These are phyloP conservation scores for Cyberlindnera mycetangii DNA, from an alignment of 805 yeast species.

Conservation along the genomic window DNA sequence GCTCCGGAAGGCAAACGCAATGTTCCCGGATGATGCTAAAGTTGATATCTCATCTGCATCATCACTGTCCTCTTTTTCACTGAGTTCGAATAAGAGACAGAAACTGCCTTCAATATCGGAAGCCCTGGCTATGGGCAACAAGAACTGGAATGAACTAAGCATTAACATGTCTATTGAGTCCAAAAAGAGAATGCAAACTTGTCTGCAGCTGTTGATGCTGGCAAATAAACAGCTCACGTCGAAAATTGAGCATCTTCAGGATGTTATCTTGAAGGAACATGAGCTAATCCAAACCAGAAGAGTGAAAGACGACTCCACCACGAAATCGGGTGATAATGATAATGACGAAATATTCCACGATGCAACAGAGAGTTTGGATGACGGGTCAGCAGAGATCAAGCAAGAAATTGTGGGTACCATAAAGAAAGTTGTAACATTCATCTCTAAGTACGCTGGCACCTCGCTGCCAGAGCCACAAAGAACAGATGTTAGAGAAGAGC, in stretches of 20 bases:
- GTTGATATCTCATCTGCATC: slow-evolving; percentile 13
- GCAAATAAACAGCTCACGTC: slow-evolving; percentile 76
- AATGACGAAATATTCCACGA: slow-evolving; percentile 34
- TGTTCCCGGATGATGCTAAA: slow-evolving; percentile 29
- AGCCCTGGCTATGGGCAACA: slow-evolving; percentile 34
- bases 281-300: slow-evolving; percentile 12
- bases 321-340: slow-evolving; percentile 11
- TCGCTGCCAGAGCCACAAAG: slow-evolving; percentile 78
- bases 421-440: slow-evolving; percentile 79
- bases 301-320: background rate
- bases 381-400: slow-evolving; percentile 45
- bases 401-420: slow-evolving; percentile 86
- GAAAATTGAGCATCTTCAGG: slow-evolving; percentile 63
- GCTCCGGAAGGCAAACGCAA: slow-evolving; percentile 25
- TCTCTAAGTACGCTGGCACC: slow-evolving; percentile 79
- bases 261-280: slow-evolving; percentile 48
- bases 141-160: slow-evolving; percentile 33
- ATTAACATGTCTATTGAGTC: slow-evolving; percentile 60
- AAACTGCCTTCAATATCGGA: slow-evolving; percentile 35
- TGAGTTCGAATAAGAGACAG: slow-evolving; percentile 25
- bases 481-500: slow-evolving; percentile 72
- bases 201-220: slow-evolving; percentile 72
- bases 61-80: slow-evolving; percentile 9
- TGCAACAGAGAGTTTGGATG: slow-evolving; percentile 26
- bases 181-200: slow-evolving; percentile 69